Conservation (phyloP, 129 eudicot genomes). For the Saussurea involucrata region DNA sequence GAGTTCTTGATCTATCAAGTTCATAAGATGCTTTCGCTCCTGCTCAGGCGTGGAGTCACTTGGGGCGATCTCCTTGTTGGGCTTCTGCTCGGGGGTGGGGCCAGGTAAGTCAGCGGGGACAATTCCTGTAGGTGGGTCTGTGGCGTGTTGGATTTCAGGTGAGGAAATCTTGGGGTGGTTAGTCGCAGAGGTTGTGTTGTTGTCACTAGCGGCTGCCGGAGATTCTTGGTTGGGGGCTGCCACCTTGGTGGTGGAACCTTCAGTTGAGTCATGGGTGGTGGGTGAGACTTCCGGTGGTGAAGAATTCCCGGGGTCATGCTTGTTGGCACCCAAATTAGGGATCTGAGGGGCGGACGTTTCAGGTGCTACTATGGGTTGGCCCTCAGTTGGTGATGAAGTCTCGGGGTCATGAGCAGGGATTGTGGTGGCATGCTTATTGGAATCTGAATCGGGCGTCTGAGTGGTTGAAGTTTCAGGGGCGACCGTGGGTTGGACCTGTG, state of each 20-base stretch:
- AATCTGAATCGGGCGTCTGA: neutral
- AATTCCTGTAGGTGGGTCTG: neutral
- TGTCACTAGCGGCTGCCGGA: neutral
- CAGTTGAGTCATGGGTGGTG: slow-evolving; percentile 1
- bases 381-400: neutral
- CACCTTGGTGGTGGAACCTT: neutral
- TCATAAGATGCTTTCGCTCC: slow-evolving; percentile 9
- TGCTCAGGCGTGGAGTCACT: neutral
- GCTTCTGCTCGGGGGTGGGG: neutral
- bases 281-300: too few relatives aligned
- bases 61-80: neutral
- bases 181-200: too few relatives aligned
- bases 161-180: neutral
- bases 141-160: neutral
- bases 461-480: neutral
- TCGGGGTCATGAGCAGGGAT: neutral
- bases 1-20: slow-evolving; percentile 18
- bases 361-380: neutral
- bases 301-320: neutral
- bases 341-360: neutral
- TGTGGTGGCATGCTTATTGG: neutral
- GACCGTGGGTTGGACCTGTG: neutral
- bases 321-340: neutral
- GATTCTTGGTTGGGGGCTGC: neutral
- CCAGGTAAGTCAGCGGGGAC: neutral